These are phyloP conservation scores for Phyllosticta citrichinensis DNA, from an alignment of 2,329 filamentous ascomycete species.

Conservation along the genomic window DNA sequence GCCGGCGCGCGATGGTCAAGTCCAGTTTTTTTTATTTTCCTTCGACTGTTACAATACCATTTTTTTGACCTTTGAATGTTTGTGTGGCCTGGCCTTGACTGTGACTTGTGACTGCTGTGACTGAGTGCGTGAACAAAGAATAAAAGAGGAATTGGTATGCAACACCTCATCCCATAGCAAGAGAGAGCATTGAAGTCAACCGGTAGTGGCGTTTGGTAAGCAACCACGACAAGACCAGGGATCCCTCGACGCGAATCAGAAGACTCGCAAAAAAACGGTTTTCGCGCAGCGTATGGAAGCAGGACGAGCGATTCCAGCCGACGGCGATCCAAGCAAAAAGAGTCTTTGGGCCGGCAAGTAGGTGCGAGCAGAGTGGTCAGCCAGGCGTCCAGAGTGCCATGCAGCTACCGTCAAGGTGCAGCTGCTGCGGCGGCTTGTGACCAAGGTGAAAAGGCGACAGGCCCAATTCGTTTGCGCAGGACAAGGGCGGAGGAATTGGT, in stretches of 20 bases:
- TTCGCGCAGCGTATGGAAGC: neutral
- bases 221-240: neutral
- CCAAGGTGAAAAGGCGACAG: neutral
- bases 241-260: neutral
- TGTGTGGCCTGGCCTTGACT: too few relatives aligned
- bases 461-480: neutral
- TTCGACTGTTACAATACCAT: too few relatives aligned
- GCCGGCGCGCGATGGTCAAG: too few relatives aligned
- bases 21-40: too few relatives aligned
- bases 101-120: too few relatives aligned
- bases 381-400: neutral
- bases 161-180: too few relatives aligned
- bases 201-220: too few relatives aligned
- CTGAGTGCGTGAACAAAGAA: too few relatives aligned
- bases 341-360: too few relatives aligned
- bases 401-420: neutral
- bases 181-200: too few relatives aligned
- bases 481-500: neutral
- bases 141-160: too few relatives aligned
- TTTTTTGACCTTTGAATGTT: too few relatives aligned
- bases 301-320: neutral
- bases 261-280: neutral
- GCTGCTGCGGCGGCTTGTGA: neutral
- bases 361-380: neutral
- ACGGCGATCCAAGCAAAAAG: neutral